Evolutionary conservation across 352 stramenopile genomes (phyloP), one percentile per base, ranked within the genome.

Genomic region (Phytophthora fragariaefolia): DNA sequence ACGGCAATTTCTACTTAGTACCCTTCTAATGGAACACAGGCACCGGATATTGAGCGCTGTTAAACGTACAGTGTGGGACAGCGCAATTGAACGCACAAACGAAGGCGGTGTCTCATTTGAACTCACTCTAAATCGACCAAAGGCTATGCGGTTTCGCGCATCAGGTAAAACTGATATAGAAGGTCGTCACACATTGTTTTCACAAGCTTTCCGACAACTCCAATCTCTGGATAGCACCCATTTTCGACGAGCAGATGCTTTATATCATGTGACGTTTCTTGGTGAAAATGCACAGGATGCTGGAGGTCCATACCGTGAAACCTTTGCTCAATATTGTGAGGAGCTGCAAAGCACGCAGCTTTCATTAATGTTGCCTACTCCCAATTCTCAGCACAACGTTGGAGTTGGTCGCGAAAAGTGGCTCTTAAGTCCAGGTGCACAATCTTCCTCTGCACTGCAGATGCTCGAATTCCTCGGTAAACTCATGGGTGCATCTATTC

Each of bases 381-480:
- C 89, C 5, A 98, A 98, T 59, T 88, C 80, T 3, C 82, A 91
- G 38, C 89, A 97, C 60, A 93, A 96, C 38, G 92, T 97, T 46
- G 93, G 95, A 24, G 66, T 77, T 15, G 91, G 90, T 6, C 77
- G 90, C 5, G 93, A 98, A 48, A 95, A 92, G 47, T 98, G 92
- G 81, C 67, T 98, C 12, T 48, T 97, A 49, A 97, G 97, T 64
- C 91, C 95, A 1, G 79, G 77, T 15, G 81, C 92, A 12, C 74
- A 57, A 8, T 73, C 63, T n/a, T 27, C 42, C 0, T 88, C 73
- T 30, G 52, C 81, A 17, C 67, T 89, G 18, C 82, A 89, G 27
- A 97, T 98, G 85, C 93, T 96, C 32, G 83, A 95, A 49, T 98
- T 98, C 52, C 70, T 98, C 9, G 95, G 95, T 7, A 97, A 97